phyloP scores from a whole-genome alignment of 2,329 filamentous ascomycete genomes.

The Myrmaecium sp. region DNA sequence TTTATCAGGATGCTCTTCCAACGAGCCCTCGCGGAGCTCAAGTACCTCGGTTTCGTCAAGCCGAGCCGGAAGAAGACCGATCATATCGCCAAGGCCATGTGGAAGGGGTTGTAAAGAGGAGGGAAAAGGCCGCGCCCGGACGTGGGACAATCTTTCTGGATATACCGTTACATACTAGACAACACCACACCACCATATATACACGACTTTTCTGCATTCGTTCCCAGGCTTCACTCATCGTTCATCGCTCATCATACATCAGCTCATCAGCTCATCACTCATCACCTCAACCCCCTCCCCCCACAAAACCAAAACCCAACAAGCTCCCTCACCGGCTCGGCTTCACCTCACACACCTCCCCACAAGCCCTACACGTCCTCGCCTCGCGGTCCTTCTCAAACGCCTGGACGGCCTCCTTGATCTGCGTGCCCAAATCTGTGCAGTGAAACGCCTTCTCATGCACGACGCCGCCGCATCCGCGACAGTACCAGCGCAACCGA shows the following conservation, averaged over 20 bases:
- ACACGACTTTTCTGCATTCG: background rate
- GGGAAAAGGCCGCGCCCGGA: too few species aligned
- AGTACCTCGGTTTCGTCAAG: constrained; percentile 74
- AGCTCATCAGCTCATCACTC: too few species aligned
- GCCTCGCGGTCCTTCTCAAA: constrained; percentile 55
- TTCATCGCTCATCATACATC: too few species aligned
- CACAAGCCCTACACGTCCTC: constrained; percentile 64
- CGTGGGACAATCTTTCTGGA: too few species aligned
- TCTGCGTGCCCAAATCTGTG: constrained; percentile 81
- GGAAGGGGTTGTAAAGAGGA: constrained; percentile 53
- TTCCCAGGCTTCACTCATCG: background rate
- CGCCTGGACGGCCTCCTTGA: constrained; percentile 73
- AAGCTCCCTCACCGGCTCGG: constrained; percentile 25
- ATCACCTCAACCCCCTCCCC: background rate
- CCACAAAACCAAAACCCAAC: background rate
- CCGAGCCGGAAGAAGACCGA: constrained; percentile 81
- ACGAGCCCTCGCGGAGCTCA: constrained; percentile 66
- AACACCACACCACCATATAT: too few species aligned
- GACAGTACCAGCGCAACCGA: constrained; percentile 82
- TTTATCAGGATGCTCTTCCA: constrained; percentile 55
- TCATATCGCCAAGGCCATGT: constrained; percentile 69
- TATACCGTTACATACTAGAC: too few species aligned
- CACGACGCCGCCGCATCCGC: constrained; percentile 51
- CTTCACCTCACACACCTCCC: constrained; percentile 53
- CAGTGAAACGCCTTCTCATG: constrained; percentile 80